Evolutionary conservation across 805 yeast species (phyloP), one percentile per base, ranked within the genome.

Genomic region (Kurtzmaniella fragi): DNA sequence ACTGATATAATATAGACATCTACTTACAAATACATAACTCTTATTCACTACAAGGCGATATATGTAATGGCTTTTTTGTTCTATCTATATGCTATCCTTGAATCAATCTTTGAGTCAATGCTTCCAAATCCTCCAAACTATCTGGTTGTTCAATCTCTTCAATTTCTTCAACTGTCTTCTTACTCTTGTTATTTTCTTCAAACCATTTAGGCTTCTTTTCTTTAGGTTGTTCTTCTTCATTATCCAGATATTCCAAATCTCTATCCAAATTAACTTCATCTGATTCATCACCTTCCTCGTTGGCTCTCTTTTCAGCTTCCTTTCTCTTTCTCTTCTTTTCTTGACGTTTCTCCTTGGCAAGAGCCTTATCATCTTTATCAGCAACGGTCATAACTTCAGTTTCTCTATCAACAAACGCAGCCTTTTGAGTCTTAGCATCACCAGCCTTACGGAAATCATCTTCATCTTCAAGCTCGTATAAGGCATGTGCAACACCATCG

Each of bases 81-180:
- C 5, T 20, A 20, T 20, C 25, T 20, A 20, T n/a, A 10, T 23
- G 10, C 39, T 39, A 44, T 14, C 38, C 40, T 16, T 44, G 53
- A 29, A 75, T 56, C 54, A 77, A 70, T 48, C 67, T 65, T 33
- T 70, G 74, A 2, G 95, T 82, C 66, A 87, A 75, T 36, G 95
- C 89, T 70, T 93, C 99, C 61, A 93, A 74, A 56, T 93, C 99
- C 60, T 88, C 96, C 58, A 93, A 70, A 13, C 95, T 84, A 53
- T 87, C 84, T 12, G 97, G 97, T 52, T 81, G 86, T 50, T 86
- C 95, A 34, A 86, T 70, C 64, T 90, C 96, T 43, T 85, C 67
- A 34, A 84, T 64, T 8, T 57, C 52, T 8, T 57, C 57, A 31
- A 56, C 60, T 15, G 57, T 50, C 8, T 38, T 42, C n/a, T 43